Conservation (phyloP, 176 grass and related monocot species). For the Olyra latifolia region DNA sequence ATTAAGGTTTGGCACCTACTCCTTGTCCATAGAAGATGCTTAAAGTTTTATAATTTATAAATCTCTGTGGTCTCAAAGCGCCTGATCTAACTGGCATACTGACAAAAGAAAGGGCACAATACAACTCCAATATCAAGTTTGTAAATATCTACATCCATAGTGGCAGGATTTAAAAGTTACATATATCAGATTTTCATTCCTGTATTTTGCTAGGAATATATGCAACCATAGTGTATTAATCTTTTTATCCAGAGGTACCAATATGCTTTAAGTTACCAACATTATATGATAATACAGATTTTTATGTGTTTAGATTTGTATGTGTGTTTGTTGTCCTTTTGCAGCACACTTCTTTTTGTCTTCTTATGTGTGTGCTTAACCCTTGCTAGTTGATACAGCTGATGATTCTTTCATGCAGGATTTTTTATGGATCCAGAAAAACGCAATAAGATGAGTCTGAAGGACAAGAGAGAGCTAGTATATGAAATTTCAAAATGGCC, state of each 20-base stretch:
- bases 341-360: not conserved
- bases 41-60: not conserved
- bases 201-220: not conserved
- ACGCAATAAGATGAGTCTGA: conserved; percentile 62
- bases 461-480: conserved; percentile 80
- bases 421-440: conserved; percentile 55
- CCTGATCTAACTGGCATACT: not conserved
- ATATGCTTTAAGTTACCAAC: not conserved
- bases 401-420: conserved; percentile 46
- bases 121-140: not conserved
- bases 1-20: not conserved
- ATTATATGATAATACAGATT: not conserved
- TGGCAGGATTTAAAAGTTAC: not conserved
- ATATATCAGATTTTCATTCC: not conserved
- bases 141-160: not conserved
- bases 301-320: not conserved
- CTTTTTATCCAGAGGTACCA: not conserved
- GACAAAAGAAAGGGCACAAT: not conserved
- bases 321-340: not conserved
- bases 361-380: conserved; percentile 17
- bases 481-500: conserved; percentile 64
- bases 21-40: not conserved
- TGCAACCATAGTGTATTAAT: conserved; percentile 7
- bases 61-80: not conserved
- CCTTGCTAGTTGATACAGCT: not conserved